phyloP scores from a whole-genome alignment of 75 land plant genomes.

The Picea sitchensis region DNA sequence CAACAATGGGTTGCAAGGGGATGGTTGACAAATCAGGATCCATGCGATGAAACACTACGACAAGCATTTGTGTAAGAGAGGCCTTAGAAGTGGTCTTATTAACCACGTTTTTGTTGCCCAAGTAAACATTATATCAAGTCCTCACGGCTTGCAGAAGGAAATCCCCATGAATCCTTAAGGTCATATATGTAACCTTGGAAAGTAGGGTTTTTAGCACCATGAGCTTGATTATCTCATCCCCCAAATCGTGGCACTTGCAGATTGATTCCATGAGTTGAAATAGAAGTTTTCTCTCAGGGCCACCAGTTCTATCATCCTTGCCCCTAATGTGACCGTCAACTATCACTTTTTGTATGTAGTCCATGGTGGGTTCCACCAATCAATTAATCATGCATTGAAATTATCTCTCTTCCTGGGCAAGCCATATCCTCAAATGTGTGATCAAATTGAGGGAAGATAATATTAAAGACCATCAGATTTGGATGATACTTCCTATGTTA shows the following conservation, averaged over 20 bases:
- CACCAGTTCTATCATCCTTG: too few species aligned
- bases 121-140: conserved; percentile 88
- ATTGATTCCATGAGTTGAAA: conserved; percentile 60
- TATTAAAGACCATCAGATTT: too few species aligned
- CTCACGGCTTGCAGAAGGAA: conserved; percentile 74
- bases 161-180: conserved; percentile 84
- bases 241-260: conserved; percentile 74
- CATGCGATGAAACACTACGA: conserved; percentile 94
- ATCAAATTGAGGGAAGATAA: too few species aligned
- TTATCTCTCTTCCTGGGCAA: too few species aligned
- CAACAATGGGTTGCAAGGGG: conserved; percentile 91
- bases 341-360: too few species aligned
- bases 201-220: conserved; percentile 80
- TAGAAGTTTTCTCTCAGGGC: conserved; percentile 33
- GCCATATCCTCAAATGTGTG: too few species aligned
- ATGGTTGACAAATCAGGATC: conserved; percentile 97
- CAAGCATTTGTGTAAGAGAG: conserved; percentile 93
- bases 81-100: conserved; percentile 99
- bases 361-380: too few species aligned
- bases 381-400: too few species aligned
- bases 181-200: conserved; percentile 78
- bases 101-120: conserved; percentile 74
- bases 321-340: too few species aligned
- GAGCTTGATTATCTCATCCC: conserved; percentile 77
- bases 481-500: too few species aligned